Base-by-base conservation (phyloP, 2,329 filamentous ascomycete species). In the Cercospora nicotianae region DNA sequence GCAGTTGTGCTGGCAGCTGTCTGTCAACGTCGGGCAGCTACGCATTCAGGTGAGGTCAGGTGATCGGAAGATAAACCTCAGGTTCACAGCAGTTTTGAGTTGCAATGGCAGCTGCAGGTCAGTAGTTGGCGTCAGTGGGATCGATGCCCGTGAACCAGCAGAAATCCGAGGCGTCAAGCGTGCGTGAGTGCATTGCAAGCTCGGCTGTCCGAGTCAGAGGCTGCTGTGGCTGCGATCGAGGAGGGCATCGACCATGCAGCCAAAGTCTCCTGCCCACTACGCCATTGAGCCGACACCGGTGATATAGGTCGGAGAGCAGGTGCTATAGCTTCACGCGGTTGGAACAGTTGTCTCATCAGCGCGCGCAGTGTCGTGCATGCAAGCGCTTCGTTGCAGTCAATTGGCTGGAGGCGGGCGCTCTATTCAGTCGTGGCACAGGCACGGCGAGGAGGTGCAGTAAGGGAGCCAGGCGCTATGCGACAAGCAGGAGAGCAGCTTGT, bases 161-260 rank as follows among this genome's bases (percentile, higher is more conserved):
- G 55, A 59, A 59, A 59, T 31, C 8, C 18, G 55, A 59, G 55
- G 28, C 48, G 48, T 53, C 48, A 53, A 48, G 48, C 48, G 48
- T 53, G 48, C 3, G 18, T 26, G 23, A 23, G 42, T 23, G 20
- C 42, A 48, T 48, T 48, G 42, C 48, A 28, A 53, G 60, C 60
- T 45, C 60, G 39, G 39, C 60, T 48, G 60, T 45, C 26, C 60
- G 60, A 62, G 60, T 62, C 60, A 62, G 60, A 62, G 36, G 59
- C 59, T 39, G 16, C 4, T 42, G 59, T 61, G 48, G 48, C 48
- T 53, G 48, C 48, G 23, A 28, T 53, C 48, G 48, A 23, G 48
- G 48, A 53, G 48, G 48, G 55, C 55, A 59, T 36, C 58, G 58
- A 39, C 23, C 58, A 39, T 39, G n/a, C 31, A 39, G 58, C 31